These are phyloP conservation scores for Fusarium sp. DNA, from an alignment of 2,329 filamentous ascomycete genomes.

Conservation along the genomic window DNA sequence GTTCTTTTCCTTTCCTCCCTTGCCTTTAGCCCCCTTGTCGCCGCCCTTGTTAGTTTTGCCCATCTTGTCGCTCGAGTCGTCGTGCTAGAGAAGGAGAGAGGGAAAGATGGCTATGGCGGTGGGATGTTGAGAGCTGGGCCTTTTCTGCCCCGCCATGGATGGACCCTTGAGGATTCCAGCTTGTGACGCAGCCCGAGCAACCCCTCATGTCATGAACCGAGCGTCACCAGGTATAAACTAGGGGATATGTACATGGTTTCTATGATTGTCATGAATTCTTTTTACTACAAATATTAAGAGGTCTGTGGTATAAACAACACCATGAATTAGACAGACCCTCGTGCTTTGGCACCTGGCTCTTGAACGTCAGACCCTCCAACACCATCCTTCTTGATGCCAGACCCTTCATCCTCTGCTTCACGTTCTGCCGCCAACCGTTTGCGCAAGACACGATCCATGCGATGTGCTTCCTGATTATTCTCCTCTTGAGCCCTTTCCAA, in stretches of 20 bases:
- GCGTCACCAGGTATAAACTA: neutral
- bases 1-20: constrained; percentile 40
- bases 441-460: constrained; percentile 43
- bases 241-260: neutral
- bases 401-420: constrained; percentile 1
- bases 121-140: constrained; percentile 17
- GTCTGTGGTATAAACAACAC: neutral
- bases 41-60: constrained; percentile 50
- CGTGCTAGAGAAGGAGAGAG: constrained; percentile 18
- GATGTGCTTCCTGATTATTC: constrained; percentile 45
- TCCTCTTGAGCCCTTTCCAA: constrained; percentile 48
- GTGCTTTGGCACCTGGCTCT: neutral
- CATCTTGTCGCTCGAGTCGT: constrained; percentile 44
- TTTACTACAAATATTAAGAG: constrained; percentile 3
- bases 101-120: constrained; percentile 8
- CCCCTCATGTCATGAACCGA: neutral
- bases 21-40: constrained; percentile 56
- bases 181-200: neutral
- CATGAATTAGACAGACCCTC: neutral
- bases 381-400: neutral
- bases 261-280: neutral
- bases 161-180: constrained; percentile 26
- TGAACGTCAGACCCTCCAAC: neutral
- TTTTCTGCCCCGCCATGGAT: constrained; percentile 31
- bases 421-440: constrained; percentile 38